Conservation (phyloP, 495 filamentous ascomycete species). For the Annulohypoxylon nitens region DNA sequence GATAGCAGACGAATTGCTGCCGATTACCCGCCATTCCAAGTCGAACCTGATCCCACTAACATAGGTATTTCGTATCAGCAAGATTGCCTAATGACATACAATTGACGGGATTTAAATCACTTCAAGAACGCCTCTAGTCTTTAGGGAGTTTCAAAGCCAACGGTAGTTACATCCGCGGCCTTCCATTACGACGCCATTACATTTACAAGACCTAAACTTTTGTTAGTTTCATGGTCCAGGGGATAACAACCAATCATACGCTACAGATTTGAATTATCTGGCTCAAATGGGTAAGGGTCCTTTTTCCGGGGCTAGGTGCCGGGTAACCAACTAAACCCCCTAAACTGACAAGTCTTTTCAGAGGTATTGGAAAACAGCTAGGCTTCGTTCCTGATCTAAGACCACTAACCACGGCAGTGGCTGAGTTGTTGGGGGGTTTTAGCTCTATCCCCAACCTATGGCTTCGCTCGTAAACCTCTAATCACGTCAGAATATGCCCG, state of each 20-base stretch:
- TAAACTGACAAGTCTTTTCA: background rate
- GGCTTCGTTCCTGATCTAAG: slow-evolving; percentile 12
- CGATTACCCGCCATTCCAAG: background rate
- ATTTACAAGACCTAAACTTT: background rate
- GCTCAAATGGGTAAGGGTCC: slow-evolving; percentile 37
- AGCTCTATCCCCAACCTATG: background rate
- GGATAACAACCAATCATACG: slow-evolving; percentile 20
- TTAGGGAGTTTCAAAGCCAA: background rate
- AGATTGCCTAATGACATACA: background rate
- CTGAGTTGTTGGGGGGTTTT: background rate
- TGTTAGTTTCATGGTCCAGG: slow-evolving; percentile 5
- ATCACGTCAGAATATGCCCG: background rate
- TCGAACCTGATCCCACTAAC: too few relatives aligned
- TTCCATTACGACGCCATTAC: background rate
- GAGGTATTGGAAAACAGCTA: background rate
- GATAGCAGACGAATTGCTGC: background rate
- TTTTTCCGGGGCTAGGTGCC: slow-evolving; percentile 4
- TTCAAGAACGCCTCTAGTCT: background rate
- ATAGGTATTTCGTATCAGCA: too few relatives aligned
- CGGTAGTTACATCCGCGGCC: background rate
- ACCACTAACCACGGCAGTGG: background rate
- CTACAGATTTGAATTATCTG: background rate
- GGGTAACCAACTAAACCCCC: background rate
- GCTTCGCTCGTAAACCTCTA: background rate
- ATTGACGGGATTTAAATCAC: background rate